Conservation (phyloP, 2,329 filamentous ascomycete genomes). For the Neospermospora avenae region DNA sequence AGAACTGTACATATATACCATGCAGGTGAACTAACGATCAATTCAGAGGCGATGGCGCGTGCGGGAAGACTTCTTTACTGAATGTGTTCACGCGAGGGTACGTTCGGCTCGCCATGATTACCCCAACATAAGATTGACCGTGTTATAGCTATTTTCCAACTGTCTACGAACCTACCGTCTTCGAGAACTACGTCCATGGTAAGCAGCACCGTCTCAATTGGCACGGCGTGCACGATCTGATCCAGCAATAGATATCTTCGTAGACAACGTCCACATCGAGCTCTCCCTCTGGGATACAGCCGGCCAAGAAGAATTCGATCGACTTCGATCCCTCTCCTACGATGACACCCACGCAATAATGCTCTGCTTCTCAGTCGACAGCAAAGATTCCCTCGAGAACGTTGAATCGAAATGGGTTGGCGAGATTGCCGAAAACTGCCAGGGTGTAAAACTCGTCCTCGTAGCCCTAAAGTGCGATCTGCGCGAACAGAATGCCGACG, state of each 20-base stretch:
- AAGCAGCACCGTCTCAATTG: conserved; percentile 35
- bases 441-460: conserved; percentile 88
- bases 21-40: conserved; percentile 17
- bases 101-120: not conserved
- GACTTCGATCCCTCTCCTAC: conserved; percentile 91
- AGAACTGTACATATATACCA: not conserved
- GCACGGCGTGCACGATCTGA: not conserved
- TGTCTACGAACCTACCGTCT: conserved; percentile 96
- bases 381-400: conserved; percentile 94
- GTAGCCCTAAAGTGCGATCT: conserved; percentile 97
- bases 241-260: conserved; percentile 78
- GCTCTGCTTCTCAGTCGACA: conserved; percentile 98
- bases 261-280: conserved; percentile 95
- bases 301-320: conserved; percentile 98
- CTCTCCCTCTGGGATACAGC: conserved; percentile 98
- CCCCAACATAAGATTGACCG: conserved; percentile 18
- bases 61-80: conserved; percentile 92
- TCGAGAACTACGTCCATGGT: conserved; percentile 99
- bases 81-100: conserved; percentile 98
- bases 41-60: conserved; percentile 85
- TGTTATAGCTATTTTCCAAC: conserved; percentile 82
- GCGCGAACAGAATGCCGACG: conserved; percentile 68
- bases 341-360: conserved; percentile 97
- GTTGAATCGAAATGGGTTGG: conserved; percentile 98
- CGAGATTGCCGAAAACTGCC: conserved; percentile 97